Base-by-base conservation (phyloP, 768 basidiomycete species). In the Lentinula boryana region DNA sequence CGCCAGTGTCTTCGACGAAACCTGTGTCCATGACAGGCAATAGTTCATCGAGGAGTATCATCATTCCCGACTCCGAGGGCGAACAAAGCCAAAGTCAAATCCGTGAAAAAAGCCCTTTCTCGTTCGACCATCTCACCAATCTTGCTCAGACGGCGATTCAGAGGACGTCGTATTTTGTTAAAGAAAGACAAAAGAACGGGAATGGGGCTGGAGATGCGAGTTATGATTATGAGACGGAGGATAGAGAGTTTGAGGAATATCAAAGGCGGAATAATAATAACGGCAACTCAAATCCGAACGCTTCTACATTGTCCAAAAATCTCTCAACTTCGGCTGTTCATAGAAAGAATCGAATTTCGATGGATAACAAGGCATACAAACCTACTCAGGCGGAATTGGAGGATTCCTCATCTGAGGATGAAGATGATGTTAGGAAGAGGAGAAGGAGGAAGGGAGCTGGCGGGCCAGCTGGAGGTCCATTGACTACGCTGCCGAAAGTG, bases 361-460 rank as follows among this genome's bases (percentile, higher is more conserved):
- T 75, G 23, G 92, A 93, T 70, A 91, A 93, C 73, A 90, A 88
- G 70, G 91, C 91, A 0, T 94, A 93, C 67, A 81, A 81, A 57
- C 91, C 91, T 18, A 72, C 84, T 1, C 70, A 71, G 59, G 88
- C 86, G 7, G 88, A 89, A 64, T 65, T 83, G 36, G 89, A 82
- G 7, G 84, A 86, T 6, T n/a, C 44, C 33, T 87, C 57, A 15
- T 85, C 86, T 54, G 74, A 76, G 1, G 82, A 83, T 53, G 78
- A 80, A 0, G 82, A 81, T 27, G 83, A 78, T 33, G 76, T 75
- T 56, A 84, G 78, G 61, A 78, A 76, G 65, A 79, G 78, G 68
- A 79, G 79, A 70, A 77, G 73, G 65, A 84, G 78, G 74, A 83
- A 82, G 56, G 74, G 74, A 69, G 83, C 80, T 68, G 79, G 78